phyloP scores from a whole-genome alignment of 441 rosid species.

The Pelargonium fulgidum region DNA sequence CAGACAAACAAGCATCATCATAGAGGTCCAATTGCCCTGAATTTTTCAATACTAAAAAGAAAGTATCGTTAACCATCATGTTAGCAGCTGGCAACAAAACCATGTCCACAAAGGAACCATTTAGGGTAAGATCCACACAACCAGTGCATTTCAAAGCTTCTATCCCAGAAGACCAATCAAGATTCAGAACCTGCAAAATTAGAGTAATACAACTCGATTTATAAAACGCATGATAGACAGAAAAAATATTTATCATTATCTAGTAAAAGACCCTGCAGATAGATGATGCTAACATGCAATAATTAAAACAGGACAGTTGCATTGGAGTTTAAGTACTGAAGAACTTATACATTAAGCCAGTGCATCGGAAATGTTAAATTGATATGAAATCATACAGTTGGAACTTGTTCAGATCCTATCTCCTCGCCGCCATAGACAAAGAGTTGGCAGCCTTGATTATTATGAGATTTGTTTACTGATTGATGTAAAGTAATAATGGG shows the following conservation, averaged over 20 bases:
- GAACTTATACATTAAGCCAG: slow-evolving; percentile 12
- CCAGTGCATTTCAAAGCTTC: slow-evolving; percentile 50
- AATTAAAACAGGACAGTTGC: slow-evolving; percentile 2
- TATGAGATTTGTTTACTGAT: slow-evolving; percentile 34
- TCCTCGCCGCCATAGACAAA: slow-evolving; percentile 63
- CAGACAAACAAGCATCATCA: slow-evolving; percentile 39
- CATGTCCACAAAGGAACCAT: slow-evolving; percentile 63
- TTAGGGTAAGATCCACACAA: slow-evolving; percentile 50
- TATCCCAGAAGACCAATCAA: slow-evolving; percentile 56
- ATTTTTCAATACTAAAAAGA: slow-evolving; percentile 43
- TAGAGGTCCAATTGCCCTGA: slow-evolving; percentile 54
- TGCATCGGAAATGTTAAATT: slow-evolving; percentile 14
- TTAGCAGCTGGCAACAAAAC: slow-evolving; percentile 41
- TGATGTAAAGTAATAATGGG: slow-evolving; percentile 55
- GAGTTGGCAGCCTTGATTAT: slow-evolving; percentile 41
- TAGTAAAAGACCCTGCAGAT: background rate
- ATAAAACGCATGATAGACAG: background rate
- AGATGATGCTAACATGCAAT: background rate
- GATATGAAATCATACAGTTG: slow-evolving; percentile 40
- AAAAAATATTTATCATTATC: too few species aligned
- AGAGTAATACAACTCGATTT: slow-evolving; percentile 18
- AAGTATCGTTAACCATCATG: slow-evolving; percentile 23
- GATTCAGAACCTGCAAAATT: slow-evolving; percentile 45
- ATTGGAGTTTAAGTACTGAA: background rate
- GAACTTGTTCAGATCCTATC: slow-evolving; percentile 56